phyloP scores from a whole-genome alignment of 2,329 filamentous ascomycete genomes.

The Hypoxylon sp. region DNA sequence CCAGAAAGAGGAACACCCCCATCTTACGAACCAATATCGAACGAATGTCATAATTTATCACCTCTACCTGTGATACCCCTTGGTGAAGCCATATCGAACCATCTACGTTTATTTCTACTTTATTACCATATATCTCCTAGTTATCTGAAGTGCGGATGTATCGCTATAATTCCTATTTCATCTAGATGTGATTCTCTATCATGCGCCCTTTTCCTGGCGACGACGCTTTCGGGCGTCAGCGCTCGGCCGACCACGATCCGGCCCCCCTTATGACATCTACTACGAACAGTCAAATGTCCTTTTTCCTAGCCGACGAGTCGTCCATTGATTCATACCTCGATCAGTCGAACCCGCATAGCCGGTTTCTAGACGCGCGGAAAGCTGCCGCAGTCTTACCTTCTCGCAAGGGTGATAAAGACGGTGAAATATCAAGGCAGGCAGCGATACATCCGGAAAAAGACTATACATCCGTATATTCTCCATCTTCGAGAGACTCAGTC shows the following conservation, averaged over 20 bases:
- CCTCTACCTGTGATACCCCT: conserved; percentile 16
- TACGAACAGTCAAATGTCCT: conserved; percentile 63
- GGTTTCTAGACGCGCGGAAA: conserved; percentile 54
- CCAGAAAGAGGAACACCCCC: conserved; percentile 29
- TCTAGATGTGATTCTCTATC: conserved; percentile 38
- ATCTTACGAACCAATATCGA: conserved; percentile 23
- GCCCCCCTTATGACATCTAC: conserved; percentile 53
- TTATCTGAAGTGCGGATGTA: conserved; percentile 8
- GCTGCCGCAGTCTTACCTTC: conserved; percentile 23
- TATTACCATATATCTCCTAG: conserved; percentile 21
- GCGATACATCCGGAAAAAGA: conserved; percentile 36
- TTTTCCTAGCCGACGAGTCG: conserved; percentile 65
- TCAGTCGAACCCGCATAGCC: conserved; percentile 48
- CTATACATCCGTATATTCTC: conserved; percentile 46
- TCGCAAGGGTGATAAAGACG: conserved; percentile 45
- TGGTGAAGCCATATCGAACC: conserved; percentile 11
- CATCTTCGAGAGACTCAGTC: conserved; percentile 50
- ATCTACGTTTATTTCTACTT: neutral
- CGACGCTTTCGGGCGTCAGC: conserved; percentile 58
- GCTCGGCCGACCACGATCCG: conserved; percentile 56
- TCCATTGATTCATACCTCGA: conserved; percentile 59
- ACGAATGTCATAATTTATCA: conserved; percentile 35
- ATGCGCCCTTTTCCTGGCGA: conserved; percentile 64
- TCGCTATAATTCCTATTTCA: conserved; percentile 19
- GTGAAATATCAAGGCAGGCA: conserved; percentile 35